Percentiles rank a stretch among this genome's conserved stretches.
These are phyloP conservation scores for Phoma sp. DNA, from an alignment of 2,329 filamentous ascomycete genomes.

Conservation along the genomic window DNA sequence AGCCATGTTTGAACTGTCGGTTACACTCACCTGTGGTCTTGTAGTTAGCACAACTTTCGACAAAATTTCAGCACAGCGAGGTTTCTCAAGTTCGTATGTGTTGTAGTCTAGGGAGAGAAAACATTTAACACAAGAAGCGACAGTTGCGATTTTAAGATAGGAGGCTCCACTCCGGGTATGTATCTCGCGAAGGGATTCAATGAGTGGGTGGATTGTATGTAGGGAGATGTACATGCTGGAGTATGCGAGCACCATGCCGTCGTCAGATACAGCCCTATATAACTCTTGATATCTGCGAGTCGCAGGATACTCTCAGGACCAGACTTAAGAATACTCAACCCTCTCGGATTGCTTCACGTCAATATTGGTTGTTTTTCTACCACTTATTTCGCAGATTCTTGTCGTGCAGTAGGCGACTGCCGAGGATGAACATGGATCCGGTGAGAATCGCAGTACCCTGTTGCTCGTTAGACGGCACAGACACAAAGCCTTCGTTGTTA, in stretches of 20 bases:
- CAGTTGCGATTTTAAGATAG: no score
- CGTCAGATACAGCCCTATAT: not conserved
- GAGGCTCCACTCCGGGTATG: no score
- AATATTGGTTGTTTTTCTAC: not conserved
- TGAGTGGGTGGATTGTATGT: not conserved
- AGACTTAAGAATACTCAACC: no score
- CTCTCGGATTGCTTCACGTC: no score
- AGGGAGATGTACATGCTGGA: not conserved
- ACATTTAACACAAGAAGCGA: no score
- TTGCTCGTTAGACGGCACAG: not conserved
- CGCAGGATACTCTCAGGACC: no score
- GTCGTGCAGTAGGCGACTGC: slow-evolving; percentile 26
- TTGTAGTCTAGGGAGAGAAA: no score
- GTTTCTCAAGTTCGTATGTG: no score
- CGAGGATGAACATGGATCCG: slow-evolving; percentile 29
- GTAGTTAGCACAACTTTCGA: no score
- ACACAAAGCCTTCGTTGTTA: not conserved
- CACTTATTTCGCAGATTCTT: slow-evolving; percentile 21
- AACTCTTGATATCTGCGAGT: not conserved
- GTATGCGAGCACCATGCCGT: not conserved
- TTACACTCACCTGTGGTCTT: no score
- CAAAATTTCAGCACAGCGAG: no score
- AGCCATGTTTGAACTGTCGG: no score
- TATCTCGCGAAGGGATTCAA: not conserved
- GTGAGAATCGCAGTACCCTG: slow-evolving; percentile 24